Conservation (phyloP, 768 basidiomycete species). For the Podaxis sp. region DNA sequence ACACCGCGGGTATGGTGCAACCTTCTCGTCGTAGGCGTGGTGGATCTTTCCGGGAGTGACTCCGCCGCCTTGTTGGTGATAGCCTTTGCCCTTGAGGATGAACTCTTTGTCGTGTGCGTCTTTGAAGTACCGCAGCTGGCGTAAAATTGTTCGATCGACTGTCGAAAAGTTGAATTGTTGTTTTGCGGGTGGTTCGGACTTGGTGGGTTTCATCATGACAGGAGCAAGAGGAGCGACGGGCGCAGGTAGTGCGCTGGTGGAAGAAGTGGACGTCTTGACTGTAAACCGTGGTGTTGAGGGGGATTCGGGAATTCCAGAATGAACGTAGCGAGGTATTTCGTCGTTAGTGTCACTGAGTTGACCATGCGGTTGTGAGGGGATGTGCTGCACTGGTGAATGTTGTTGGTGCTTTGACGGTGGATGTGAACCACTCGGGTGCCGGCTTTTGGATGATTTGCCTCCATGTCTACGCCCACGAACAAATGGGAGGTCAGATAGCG, state of each 20-base stretch:
- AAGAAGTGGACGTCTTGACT: neutral
- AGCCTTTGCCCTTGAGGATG: conserved; percentile 43
- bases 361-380: neutral
- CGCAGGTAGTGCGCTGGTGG: neutral
- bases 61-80: conserved; percentile 29
- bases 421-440: conserved; percentile 12
- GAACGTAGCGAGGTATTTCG: conserved; percentile 3
- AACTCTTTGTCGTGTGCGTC: conserved; percentile 58
- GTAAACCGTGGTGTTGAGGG: neutral
- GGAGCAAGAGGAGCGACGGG: neutral
- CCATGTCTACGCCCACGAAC: conserved; percentile 34
- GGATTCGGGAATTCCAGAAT: neutral
- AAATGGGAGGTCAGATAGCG: conserved; percentile 24
- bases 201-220: neutral
- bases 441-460: conserved; percentile 24
- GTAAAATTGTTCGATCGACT: conserved; percentile 58
- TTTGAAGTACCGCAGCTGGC: conserved; percentile 53
- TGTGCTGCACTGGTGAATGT: conserved; percentile 14
- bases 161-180: conserved; percentile 48
- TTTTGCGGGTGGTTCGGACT: conserved; percentile 3
- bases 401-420: conserved; percentile 16
- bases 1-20: conserved; percentile 69
- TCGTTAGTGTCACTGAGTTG: neutral
- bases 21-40: conserved; percentile 47
- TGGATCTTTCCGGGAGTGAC: conserved; percentile 46